Conservation (phyloP, 1,139 yeast genomes). For the Sugiyamaella castrensis region DNA sequence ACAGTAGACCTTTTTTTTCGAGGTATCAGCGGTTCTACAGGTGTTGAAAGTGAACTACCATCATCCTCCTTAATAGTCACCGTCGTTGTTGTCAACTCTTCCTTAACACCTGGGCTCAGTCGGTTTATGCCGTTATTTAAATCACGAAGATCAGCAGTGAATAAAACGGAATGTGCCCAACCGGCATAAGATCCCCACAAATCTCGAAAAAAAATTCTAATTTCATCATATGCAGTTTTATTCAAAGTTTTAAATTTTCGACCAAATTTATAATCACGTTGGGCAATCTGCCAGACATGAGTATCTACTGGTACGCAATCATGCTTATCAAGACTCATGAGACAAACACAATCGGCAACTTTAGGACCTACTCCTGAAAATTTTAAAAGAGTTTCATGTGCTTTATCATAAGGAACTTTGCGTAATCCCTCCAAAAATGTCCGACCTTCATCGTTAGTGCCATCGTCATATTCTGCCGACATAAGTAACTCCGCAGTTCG, state of each 20-base stretch:
- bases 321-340: constrained; percentile 88
- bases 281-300: constrained; percentile 91
- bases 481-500: constrained; percentile 61
- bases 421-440: constrained; percentile 41
- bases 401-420: constrained; percentile 48
- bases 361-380: constrained; percentile 95
- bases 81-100: too few relatives aligned
- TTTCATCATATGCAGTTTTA: constrained; percentile 58
- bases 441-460: constrained; percentile 29
- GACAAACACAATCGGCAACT: constrained; percentile 92
- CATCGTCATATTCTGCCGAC: constrained; percentile 14
- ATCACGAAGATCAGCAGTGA: constrained; percentile 75
- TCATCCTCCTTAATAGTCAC: too few relatives aligned
- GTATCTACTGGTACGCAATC: constrained; percentile 95
- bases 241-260: constrained; percentile 46
- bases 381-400: constrained; percentile 61
- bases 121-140: constrained; percentile 50
- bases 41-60: too few relatives aligned
- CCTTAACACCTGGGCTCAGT: not conserved
- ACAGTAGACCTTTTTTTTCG: too few relatives aligned
- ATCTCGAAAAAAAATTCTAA: constrained; percentile 57
- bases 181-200: constrained; percentile 94
- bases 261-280: constrained; percentile 68
- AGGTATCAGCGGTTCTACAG: too few relatives aligned
- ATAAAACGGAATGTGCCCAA: constrained; percentile 94